These are phyloP conservation scores for Salix purpurea DNA, from an alignment of 345 rosid species.

Conservation along the genomic window DNA sequence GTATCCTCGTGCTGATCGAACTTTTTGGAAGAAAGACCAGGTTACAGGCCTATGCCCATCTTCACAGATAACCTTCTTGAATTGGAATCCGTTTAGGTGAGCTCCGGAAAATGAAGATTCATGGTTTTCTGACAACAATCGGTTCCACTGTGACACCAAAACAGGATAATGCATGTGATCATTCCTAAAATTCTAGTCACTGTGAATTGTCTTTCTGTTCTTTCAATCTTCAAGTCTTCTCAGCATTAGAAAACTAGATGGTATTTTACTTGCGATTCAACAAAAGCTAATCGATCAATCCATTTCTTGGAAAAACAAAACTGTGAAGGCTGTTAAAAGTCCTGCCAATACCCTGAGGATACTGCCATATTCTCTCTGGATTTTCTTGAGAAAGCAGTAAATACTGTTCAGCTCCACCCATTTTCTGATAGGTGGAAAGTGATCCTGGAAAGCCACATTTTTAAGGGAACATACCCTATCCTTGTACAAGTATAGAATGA, in stretches of 20 bases:
- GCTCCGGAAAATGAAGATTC: background rate
- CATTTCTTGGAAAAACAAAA: constrained; percentile 1
- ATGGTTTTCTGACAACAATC: background rate
- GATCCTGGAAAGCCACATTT: constrained; percentile 13
- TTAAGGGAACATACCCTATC: constrained; percentile 1
- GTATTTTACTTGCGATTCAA: background rate
- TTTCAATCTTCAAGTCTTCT: background rate
- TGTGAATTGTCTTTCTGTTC: background rate
- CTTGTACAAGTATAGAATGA: background rate
- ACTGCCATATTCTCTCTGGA: background rate
- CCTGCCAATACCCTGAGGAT: background rate
- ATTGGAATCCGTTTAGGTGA: background rate
- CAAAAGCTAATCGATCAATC: background rate
- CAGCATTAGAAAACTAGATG: background rate
- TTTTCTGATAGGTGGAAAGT: constrained; percentile 10
- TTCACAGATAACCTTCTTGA: background rate
- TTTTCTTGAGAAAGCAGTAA: background rate
- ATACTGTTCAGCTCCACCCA: background rate
- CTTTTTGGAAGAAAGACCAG: background rate
- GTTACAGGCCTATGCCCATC: background rate
- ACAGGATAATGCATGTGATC: background rate
- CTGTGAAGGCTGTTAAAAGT: background rate
- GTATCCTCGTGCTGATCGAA: background rate
- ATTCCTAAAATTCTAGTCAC: background rate
- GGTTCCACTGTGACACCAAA: background rate